Evolutionary conservation across 1,284 basidiomycete species (phyloP).

Genomic region (Trametes versicolor): DNA sequence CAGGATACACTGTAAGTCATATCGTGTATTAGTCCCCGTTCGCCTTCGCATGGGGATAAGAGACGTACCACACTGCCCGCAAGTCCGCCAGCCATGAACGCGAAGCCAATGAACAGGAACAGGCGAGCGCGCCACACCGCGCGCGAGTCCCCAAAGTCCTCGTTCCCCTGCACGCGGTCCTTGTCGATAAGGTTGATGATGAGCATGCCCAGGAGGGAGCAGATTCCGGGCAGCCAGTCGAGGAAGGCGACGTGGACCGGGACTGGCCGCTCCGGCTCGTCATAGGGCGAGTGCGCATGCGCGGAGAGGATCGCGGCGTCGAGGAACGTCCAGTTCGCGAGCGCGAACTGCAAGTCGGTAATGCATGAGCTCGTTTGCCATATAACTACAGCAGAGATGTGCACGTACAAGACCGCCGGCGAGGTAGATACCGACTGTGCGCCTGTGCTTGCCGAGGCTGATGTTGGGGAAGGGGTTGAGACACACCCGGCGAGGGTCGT

Average conservation of each 20-base stretch:
- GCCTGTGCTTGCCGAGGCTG: conserved; percentile 71
- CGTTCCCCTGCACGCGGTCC: conserved; percentile 86
- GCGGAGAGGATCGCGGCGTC: conserved; percentile 93
- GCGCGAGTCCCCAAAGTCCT: conserved; percentile 79
- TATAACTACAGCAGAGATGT: background rate
- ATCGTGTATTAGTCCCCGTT: background rate
- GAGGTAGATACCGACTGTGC: conserved; percentile 90
- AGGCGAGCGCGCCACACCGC: conserved; percentile 72
- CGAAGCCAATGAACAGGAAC: conserved; percentile 94
- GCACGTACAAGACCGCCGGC: conserved; percentile 88
- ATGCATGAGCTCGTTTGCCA: background rate
- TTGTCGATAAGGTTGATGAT: conserved; percentile 97
- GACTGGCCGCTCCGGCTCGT: conserved; percentile 73
- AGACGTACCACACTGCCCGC: conserved; percentile 52
- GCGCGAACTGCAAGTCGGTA: conserved; percentile 72
- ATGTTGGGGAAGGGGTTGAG: conserved; percentile 77
- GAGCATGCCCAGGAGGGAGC: conserved; percentile 93
- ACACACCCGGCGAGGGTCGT: conserved; percentile 90
- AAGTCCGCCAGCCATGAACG: conserved; percentile 85
- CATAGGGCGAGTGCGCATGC: conserved; percentile 78
- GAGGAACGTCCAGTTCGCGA: conserved; percentile 96
- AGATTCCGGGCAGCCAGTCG: conserved; percentile 96
- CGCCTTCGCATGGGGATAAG: conserved; percentile 1
- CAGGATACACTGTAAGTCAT: conserved; percentile 74
- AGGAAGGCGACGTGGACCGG: conserved; percentile 91